Evolutionary conservation across 2,329 filamentous ascomycete species (phyloP).

Genomic region (Botryosphaeria dothidea): DNA sequence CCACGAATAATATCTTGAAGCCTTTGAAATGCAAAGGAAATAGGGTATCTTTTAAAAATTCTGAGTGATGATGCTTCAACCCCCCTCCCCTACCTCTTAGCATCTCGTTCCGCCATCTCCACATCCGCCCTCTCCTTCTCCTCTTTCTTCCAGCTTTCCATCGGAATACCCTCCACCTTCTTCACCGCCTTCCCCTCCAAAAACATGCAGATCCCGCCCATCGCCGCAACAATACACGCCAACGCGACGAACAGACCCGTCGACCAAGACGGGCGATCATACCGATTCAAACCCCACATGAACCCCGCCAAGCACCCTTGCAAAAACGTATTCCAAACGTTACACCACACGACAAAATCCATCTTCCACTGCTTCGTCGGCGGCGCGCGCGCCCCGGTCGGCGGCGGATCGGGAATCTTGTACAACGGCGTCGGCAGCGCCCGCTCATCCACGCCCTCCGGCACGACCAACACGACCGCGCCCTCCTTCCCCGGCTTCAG

Average conservation of each 20-base stretch:
- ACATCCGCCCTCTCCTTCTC: not conserved
- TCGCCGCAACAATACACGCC: constrained; percentile 67
- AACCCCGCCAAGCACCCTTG: constrained; percentile 72
- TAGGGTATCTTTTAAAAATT: not conserved
- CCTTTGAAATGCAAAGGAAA: too few relatives aligned
- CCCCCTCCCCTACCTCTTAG: not conserved
- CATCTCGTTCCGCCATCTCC: not conserved
- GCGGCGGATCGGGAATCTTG: constrained; percentile 65
- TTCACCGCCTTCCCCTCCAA: constrained; percentile 61
- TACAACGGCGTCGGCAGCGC: constrained; percentile 64
- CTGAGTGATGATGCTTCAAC: not conserved
- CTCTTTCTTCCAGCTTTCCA: constrained; percentile 10
- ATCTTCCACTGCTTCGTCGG: constrained; percentile 73
- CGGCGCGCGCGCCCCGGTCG: constrained; percentile 70
- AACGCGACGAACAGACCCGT: constrained; percentile 78
- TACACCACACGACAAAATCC: constrained; percentile 77
- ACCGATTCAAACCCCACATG: constrained; percentile 81
- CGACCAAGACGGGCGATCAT: constrained; percentile 74
- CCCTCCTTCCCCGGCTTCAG: constrained; percentile 29
- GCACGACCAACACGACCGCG: not conserved
- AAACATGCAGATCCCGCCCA: constrained; percentile 70
- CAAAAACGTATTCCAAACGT: constrained; percentile 76
- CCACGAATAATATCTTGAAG: too few relatives aligned
- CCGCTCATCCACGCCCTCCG: constrained; percentile 44
- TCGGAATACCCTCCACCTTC: constrained; percentile 33